Evolutionary conservation across 768 basidiomycete genomes (phyloP).

Genomic region (Mycena pura): DNA sequence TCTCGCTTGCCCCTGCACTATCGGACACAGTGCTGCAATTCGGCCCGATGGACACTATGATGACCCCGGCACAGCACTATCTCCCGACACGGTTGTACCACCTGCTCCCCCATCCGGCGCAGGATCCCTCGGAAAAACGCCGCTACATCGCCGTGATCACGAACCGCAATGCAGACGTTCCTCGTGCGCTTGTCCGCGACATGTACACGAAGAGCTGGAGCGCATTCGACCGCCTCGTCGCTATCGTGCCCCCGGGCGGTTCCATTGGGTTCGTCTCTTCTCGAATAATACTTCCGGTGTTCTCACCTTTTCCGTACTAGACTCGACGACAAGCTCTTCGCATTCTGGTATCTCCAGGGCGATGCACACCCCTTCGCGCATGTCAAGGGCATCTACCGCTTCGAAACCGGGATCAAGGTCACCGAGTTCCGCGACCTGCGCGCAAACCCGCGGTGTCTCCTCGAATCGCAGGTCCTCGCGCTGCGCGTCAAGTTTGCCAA

Average conservation of each 20-base stretch:
- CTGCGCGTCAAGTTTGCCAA: slow-evolving; percentile 85
- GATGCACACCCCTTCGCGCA: slow-evolving; percentile 79
- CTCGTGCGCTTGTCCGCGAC: slow-evolving; percentile 83
- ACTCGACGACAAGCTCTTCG: slow-evolving; percentile 91
- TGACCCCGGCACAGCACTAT: slow-evolving; percentile 78
- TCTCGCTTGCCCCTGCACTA: slow-evolving; percentile 74
- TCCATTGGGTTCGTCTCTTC: slow-evolving; percentile 73
- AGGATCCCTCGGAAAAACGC: slow-evolving; percentile 74
- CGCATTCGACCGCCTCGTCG: slow-evolving; percentile 86
- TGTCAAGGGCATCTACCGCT: slow-evolving; percentile 86
- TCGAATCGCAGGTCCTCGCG: slow-evolving; percentile 82
- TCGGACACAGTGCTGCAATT: slow-evolving; percentile 81
- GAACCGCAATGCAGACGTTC: slow-evolving; percentile 83
- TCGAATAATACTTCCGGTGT: background rate
- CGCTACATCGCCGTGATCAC: slow-evolving; percentile 76
- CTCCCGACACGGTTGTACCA: slow-evolving; percentile 77
- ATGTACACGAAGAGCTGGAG: slow-evolving; percentile 96
- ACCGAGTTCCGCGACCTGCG: slow-evolving; percentile 88
- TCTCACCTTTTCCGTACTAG: slow-evolving; percentile 42
- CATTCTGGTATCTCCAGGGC: slow-evolving; percentile 86
- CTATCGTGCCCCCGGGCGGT: slow-evolving; percentile 89
- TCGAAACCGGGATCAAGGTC: slow-evolving; percentile 88
- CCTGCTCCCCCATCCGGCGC: slow-evolving; percentile 82
- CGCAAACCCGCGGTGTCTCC: slow-evolving; percentile 85
- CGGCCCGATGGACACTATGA: slow-evolving; percentile 80